Evolutionary conservation across 306 rosid species (phyloP), one percentile per base, ranked within the genome.

Genomic region (Abrus precatorius): DNA sequence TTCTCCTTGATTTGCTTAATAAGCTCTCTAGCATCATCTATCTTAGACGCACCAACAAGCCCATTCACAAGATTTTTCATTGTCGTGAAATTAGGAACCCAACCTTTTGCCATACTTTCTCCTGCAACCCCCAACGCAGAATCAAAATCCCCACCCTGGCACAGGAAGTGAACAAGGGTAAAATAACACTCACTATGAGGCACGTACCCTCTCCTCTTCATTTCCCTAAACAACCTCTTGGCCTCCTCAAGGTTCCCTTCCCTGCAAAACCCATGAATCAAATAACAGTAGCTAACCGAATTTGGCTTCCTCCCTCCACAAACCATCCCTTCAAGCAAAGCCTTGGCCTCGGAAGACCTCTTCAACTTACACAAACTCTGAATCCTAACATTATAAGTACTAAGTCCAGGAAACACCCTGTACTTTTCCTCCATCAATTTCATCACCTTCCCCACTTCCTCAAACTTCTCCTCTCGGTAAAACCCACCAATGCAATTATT

Each of bases 21-120:
- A 45, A 95, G 50, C 72, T 88, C 90, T 34, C 82, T 80, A 0
- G 97, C 97, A 55, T 87, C 91, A 9, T 87, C 85, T 5, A 90
- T 86, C 86, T 83, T 93, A 0, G 89, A 86, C 45, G 53, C 79
- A 44, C 86, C 78, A 74, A 69, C 92, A 36, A 93, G 94, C 59
- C 99, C 97, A 32, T 90, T 87, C 29, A 95, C 95, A 34, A 95
- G 95, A 7, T 49, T 54, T 64, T 76, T 93, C 95, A 95, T 91
- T 0, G 93, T 76, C 9, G 86, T 29, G 5, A 93, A 81, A 75
- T 87, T 88, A 0, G 99, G 97, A 43, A 89, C 66, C 99, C 99
- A 90, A 43, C 85, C 84, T 73, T 90, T 88, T 6, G n/a, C 92
- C 69, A 95, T 95, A 48, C 89, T 79, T 62, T 91, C 96, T 78